Conservation (phyloP, 176 grass and related monocot species). For the Hordeum marinum region DNA sequence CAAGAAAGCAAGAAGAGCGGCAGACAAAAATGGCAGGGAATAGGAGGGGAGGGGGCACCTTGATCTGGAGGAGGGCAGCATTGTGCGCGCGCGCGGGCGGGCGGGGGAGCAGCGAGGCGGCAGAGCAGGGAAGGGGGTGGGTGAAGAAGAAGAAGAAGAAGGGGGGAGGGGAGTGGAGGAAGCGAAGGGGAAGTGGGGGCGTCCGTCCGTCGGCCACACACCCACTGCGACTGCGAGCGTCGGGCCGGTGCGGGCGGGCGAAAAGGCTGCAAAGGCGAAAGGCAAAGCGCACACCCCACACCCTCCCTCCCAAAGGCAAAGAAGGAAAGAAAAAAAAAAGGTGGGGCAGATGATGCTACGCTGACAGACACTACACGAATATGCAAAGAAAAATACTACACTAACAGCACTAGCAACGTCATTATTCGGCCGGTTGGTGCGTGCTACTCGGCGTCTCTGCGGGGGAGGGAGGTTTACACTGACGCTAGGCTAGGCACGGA, state of each 20-base stretch:
- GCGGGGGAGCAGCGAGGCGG: not conserved
- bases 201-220: slow-evolving; percentile 10
- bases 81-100: slow-evolving; percentile 35
- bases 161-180: not conserved
- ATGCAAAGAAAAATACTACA: not conserved
- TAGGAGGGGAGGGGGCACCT: slow-evolving; percentile 10
- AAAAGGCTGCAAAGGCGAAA: slow-evolving; percentile 47
- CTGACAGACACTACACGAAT: no score
- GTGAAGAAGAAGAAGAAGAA: not conserved
- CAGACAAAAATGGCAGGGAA: not conserved
- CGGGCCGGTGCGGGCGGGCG: not conserved
- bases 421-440: not conserved
- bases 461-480: not conserved
- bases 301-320: slow-evolving; percentile 4
- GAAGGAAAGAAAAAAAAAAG: not conserved
- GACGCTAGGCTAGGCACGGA: not conserved
- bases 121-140: not conserved
- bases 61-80: slow-evolving; percentile 61
- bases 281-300: not conserved
- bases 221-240: not conserved
- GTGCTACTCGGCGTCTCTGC: not conserved
- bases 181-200: not conserved
- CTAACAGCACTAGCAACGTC: no score
- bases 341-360: not conserved
- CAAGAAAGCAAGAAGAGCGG: not conserved